Evolutionary conservation across 2,329 filamentous ascomycete species (phyloP), one percentile per base, ranked within the genome.

Genomic region (Diaporthe ilicicola): DNA sequence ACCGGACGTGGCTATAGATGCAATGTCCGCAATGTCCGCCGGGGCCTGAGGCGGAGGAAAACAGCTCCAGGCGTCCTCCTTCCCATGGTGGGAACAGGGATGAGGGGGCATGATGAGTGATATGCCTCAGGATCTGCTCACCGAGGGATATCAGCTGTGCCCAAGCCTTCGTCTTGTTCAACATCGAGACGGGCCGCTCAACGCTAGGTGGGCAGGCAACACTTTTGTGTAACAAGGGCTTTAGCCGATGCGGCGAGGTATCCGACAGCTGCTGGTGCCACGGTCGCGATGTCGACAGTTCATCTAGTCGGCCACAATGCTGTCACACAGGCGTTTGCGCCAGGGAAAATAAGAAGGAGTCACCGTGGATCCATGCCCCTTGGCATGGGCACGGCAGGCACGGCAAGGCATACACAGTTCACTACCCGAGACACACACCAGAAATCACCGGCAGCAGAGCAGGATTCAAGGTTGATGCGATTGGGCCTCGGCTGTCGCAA

Each of bases 391-490:
- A 50, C 37, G 8, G 37, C 10, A 39, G 48, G 48, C 10, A 27
- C 4, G 6, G 48, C 48, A 50, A 10, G 53, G 19, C 19, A 39
- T 8, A 32, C 6, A 9, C 24, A 50, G 24, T 17, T 29, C 53
- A 55, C 53, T 24, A n/a, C 24, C 19, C 1, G n/a, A 17, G 10
- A 29, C 27, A 27, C 19, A 42, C 55, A 24, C 27, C 56, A 32
- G 48, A 34, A 17, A 10, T 13, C 42, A 64, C 44, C 12, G 59
- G 59, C 42, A 24, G n/a, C 59, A 37, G 53, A 50, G 32, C 32
- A 46, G 59, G 44, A 64, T 64, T 64, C 59, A 64, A 64, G 59
- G 59, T 64, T 64, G n/a, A 15, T 48, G 44, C 42, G 44, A 64
- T 50, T 22, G 42, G n/a, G n/a, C n/a, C 13, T 4, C 37, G 44